These are phyloP conservation scores for Tephrocybe sp. DNA, from an alignment of 768 basidiomycete species.

Conservation along the genomic window DNA sequence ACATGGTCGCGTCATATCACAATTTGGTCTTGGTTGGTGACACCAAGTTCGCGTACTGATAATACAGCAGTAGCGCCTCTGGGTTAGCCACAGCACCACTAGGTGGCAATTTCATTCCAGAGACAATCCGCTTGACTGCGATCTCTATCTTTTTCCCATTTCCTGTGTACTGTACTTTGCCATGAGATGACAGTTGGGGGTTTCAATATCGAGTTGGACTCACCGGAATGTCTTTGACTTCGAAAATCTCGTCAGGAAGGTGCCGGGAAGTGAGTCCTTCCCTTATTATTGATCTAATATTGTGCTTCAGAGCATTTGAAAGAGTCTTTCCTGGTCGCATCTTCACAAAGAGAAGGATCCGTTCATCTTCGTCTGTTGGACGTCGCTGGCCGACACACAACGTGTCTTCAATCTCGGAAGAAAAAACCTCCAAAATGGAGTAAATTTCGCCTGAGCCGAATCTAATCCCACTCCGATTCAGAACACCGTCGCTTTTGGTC, in stretches of 20 bases:
- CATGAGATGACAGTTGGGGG: background rate
- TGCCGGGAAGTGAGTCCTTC: constrained; percentile 64
- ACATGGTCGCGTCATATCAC: constrained; percentile 12
- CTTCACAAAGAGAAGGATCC: constrained; percentile 76
- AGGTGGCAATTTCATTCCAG: constrained; percentile 55
- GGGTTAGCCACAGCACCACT: constrained; percentile 79
- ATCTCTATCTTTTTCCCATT: constrained; percentile 80
- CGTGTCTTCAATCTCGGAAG: constrained; percentile 55
- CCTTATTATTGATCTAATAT: constrained; percentile 57
- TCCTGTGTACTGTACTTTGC: constrained; percentile 55
- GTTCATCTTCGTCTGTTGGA: constrained; percentile 61
- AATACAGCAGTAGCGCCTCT: constrained; percentile 58
- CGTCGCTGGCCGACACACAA: constrained; percentile 72
- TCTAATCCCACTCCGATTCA: constrained; percentile 77
- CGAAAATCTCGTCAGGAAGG: constrained; percentile 67
- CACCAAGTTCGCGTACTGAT: constrained; percentile 18
- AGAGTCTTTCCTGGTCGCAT: constrained; percentile 41
- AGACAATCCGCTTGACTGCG: constrained; percentile 71
- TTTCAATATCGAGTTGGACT: constrained; percentile 23
- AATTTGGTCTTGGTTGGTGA: background rate
- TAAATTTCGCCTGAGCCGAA: constrained; percentile 83
- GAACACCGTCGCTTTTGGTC: constrained; percentile 69
- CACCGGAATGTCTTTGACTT: constrained; percentile 65
- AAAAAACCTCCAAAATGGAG: constrained; percentile 58
- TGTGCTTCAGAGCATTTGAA: constrained; percentile 37